These are phyloP conservation scores for Botrytis deweyae DNA, from an alignment of 2,329 filamentous ascomycete species.

Conservation along the genomic window DNA sequence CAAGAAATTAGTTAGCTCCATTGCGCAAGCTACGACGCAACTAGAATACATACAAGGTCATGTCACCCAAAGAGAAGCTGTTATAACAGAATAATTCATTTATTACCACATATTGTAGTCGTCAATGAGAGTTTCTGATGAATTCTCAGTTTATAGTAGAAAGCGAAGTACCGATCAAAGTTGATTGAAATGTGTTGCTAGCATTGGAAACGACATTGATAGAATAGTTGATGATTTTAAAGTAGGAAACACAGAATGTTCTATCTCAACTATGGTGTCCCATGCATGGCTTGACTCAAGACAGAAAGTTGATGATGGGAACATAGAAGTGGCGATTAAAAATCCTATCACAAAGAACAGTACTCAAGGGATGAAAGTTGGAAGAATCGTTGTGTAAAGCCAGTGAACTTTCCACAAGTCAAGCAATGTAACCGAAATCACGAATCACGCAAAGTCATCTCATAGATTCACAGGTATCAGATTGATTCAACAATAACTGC, in stretches of 20 bases:
- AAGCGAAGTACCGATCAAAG: background rate
- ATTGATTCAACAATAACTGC: background rate
- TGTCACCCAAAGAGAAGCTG: background rate
- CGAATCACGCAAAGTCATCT: background rate
- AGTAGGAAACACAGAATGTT: background rate
- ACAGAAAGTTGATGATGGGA: background rate
- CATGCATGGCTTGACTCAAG: background rate
- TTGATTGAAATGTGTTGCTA: background rate
- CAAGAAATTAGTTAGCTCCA: background rate
- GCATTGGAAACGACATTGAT: background rate
- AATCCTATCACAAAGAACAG: background rate
- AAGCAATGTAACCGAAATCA: background rate
- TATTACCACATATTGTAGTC: background rate
- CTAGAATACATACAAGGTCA: background rate
- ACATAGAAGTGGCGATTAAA: background rate
- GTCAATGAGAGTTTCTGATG: background rate
- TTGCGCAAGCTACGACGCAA: background rate
- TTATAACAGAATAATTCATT: background rate
- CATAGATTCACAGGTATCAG: background rate
- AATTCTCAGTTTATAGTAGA: background rate
- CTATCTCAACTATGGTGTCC: background rate
- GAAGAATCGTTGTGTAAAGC: background rate
- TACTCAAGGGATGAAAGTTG: background rate
- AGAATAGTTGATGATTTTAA: rapidly evolving
- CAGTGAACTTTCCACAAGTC: background rate